Evolutionary conservation across 1,284 basidiomycete species (phyloP).

Genomic region (Rhodotorula sp.): DNA sequence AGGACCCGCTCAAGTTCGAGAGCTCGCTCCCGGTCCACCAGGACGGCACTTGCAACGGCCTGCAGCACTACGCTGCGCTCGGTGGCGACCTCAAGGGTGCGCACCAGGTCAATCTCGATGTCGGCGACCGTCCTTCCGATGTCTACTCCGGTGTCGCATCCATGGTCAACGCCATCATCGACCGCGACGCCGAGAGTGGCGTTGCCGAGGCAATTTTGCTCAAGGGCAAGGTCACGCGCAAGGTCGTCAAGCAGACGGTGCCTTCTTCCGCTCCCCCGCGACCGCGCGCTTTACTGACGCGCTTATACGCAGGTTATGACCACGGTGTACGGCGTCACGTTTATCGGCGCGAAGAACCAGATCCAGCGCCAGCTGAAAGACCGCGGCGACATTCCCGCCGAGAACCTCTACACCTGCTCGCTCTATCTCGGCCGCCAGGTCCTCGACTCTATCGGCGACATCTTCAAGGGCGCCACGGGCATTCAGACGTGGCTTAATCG

Average conservation of each 20-base stretch:
- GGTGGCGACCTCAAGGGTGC: conserved; percentile 91
- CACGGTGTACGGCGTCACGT: conserved; percentile 98
- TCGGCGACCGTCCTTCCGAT: conserved; percentile 85
- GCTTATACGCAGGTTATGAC: conserved; percentile 77
- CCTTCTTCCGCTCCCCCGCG: conserved; percentile 41
- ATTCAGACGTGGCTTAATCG: conserved; percentile 91
- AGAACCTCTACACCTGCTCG: conserved; percentile 73
- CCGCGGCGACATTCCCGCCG: conserved; percentile 69
- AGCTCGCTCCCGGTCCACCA: conserved; percentile 91
- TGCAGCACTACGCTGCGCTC: conserved; percentile 98
- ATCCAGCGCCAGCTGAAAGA: conserved; percentile 86
- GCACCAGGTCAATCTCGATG: conserved; percentile 86
- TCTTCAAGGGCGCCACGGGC: conserved; percentile 85
- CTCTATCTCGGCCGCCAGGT: conserved; percentile 63
- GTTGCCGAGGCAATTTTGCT: conserved; percentile 65
- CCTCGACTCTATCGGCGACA: conserved; percentile 81
- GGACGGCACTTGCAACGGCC: conserved; percentile 97
- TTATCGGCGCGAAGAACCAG: conserved; percentile 90
- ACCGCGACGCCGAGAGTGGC: conserved; percentile 57
- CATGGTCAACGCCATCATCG: conserved; percentile 64
- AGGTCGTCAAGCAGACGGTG: conserved; percentile 97
- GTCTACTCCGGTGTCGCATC: conserved; percentile 93
- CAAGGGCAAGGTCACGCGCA: conserved; percentile 79
- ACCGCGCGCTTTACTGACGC: not conserved
- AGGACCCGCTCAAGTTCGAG: conserved; percentile 69